phyloP scores from a whole-genome alignment of 1,284 basidiomycete species.

The Cryptococcus sp. region DNA sequence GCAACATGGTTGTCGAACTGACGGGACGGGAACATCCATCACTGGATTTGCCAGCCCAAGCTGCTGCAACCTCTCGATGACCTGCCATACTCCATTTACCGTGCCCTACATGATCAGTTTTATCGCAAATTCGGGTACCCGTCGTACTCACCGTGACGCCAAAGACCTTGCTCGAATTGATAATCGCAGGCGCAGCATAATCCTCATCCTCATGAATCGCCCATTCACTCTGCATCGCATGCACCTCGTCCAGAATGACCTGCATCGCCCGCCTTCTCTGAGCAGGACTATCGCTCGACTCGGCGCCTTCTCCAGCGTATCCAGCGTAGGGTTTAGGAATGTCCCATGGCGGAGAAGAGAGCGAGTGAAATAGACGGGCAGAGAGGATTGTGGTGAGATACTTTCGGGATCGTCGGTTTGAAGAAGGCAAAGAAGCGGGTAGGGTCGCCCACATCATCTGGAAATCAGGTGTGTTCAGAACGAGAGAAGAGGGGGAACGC shows the following conservation, averaged over 20 bases:
- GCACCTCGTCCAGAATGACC: conserved; percentile 43
- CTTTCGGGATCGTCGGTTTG: conserved; percentile 9
- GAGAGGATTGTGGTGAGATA: conserved; percentile 41
- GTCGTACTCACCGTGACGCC: conserved; percentile 35
- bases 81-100: conserved; percentile 35
- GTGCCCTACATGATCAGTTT: conserved; percentile 32
- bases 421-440: conserved; percentile 23
- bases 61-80: conserved; percentile 38
- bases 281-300: conserved; percentile 17
- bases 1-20: conserved; percentile 9
- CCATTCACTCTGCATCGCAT: conserved; percentile 35
- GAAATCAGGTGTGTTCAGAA: neutral
- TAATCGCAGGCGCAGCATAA: conserved; percentile 43
- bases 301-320: conserved; percentile 15
- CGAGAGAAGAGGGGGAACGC: conserved; percentile 9
- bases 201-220: conserved; percentile 31
- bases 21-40: conserved; percentile 46
- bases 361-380: conserved; percentile 40
- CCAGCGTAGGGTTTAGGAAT: conserved; percentile 19
- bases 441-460: conserved; percentile 39
- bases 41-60: conserved; percentile 44
- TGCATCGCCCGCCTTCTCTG: conserved; percentile 38
- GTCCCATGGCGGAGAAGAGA: conserved; percentile 33
- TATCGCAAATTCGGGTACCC: neutral
- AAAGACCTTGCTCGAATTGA: conserved; percentile 44